These are phyloP conservation scores for Forsythia suspensa DNA, from an alignment of 257 asterid species.

Conservation along the genomic window DNA sequence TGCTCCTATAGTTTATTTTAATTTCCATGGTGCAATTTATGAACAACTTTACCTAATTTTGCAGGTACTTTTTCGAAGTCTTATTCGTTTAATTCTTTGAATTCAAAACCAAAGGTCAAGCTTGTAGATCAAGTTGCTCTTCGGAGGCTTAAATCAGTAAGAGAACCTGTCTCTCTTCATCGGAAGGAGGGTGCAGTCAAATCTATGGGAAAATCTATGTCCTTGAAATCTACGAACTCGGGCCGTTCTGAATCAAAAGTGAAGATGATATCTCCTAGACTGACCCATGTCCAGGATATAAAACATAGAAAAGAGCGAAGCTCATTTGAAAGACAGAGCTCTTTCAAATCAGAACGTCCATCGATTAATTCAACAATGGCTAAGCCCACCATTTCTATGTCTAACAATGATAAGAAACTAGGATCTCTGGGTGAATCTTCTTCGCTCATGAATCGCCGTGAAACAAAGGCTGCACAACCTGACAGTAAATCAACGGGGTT, in stretches of 20 bases:
- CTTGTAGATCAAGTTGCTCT: conserved; percentile 67
- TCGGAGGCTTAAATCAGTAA: conserved; percentile 69
- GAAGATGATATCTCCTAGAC: conserved; percentile 71
- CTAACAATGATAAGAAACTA: conserved; percentile 52
- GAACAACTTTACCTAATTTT: conserved; percentile 19
- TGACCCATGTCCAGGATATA: conserved; percentile 47
- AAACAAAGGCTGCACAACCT: conserved; percentile 43
- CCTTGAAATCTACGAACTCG: conserved; percentile 60
- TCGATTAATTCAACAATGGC: conserved; percentile 37
- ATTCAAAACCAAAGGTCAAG: conserved; percentile 68
- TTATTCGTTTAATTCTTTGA: conserved; percentile 63
- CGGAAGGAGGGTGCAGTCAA: conserved; percentile 56
- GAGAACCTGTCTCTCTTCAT: conserved; percentile 52
- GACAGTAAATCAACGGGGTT: conserved; percentile 49
- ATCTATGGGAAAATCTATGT: conserved; percentile 68
- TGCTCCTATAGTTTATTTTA: conserved; percentile 13
- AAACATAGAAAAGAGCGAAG: conserved; percentile 54
- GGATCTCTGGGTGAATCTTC: conserved; percentile 45
- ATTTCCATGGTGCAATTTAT: conserved; percentile 10
- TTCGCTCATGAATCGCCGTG: conserved; percentile 43
- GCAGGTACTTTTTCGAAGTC: conserved; percentile 80
- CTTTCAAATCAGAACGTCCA: conserved; percentile 52
- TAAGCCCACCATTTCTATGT: conserved; percentile 36
- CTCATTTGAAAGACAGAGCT: conserved; percentile 60
- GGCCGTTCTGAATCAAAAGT: conserved; percentile 59